A percentile compares a stretch with the other conserved stretches of the same genome.
phyloP scores from a whole-genome alignment of 441 rosid genomes.

The Aquilaria agallochum region DNA sequence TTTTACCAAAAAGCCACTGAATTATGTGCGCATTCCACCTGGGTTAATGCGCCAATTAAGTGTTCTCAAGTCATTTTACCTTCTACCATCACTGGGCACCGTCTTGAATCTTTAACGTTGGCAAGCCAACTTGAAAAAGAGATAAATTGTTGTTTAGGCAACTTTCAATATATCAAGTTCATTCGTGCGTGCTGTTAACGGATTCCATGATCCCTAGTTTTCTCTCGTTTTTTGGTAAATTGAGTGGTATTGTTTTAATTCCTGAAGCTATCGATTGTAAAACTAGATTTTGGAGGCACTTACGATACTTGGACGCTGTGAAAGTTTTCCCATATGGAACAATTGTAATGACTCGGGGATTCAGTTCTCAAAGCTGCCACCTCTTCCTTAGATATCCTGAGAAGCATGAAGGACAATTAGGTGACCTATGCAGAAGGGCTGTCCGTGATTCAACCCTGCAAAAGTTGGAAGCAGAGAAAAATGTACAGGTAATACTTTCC shows the following conservation, averaged over 20 bases:
- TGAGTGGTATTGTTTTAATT: no score
- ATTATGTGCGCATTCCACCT: conserved; percentile 73
- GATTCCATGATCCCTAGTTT: neutral
- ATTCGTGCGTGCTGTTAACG: conserved; percentile 40
- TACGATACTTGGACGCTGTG: conserved; percentile 69
- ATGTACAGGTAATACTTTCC: conserved; percentile 57
- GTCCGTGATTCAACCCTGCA: conserved; percentile 75
- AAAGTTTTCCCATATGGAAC: conserved; percentile 83
- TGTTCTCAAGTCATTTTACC: conserved; percentile 58
- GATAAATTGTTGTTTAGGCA: conserved; percentile 42
- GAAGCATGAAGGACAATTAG: conserved; percentile 74
- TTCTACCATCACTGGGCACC: conserved; percentile 85
- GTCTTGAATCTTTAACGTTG: conserved; percentile 78
- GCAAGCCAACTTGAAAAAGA: conserved; percentile 90
- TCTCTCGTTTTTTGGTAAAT: no score
- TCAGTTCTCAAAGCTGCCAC: conserved; percentile 83
- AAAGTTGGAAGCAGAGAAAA: conserved; percentile 49
- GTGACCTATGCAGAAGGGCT: conserved; percentile 33
- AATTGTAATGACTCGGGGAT: conserved; percentile 96
- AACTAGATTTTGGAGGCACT: conserved; percentile 80
- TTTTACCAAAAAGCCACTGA: conserved; percentile 41
- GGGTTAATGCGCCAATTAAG: conserved; percentile 47
- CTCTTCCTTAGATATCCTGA: conserved; percentile 67
- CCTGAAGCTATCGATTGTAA: neutral
- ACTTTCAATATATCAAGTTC: conserved; percentile 53